phyloP scores from a whole-genome alignment of 768 basidiomycete species.

The Mrakia blollopis region DNA sequence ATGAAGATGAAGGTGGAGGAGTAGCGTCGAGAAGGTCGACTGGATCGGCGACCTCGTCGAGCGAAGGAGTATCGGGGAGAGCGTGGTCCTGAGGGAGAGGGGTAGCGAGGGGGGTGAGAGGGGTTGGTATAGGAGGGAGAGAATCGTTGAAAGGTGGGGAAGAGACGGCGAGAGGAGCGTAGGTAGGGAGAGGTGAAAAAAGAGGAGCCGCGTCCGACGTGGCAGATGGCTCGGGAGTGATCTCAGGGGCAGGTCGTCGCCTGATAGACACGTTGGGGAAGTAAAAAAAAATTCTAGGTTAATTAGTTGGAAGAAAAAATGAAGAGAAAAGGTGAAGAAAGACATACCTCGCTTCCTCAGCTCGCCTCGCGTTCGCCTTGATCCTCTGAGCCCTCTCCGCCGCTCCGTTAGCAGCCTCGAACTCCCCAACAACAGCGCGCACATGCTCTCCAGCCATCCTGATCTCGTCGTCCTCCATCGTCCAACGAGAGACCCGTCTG shows the following conservation, averaged over 20 bases:
- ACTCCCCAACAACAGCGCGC: background rate
- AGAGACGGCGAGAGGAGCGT: background rate
- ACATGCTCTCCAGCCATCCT: background rate
- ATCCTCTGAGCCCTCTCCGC: background rate
- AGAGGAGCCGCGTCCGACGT: background rate
- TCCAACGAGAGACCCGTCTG: slow-evolving; percentile 35
- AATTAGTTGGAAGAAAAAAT: background rate
- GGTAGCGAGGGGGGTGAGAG: background rate
- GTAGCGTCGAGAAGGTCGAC: background rate
- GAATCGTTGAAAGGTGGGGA: background rate
- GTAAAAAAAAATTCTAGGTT: background rate
- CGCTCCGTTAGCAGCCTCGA: background rate
- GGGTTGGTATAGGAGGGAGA: background rate
- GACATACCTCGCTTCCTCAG: background rate
- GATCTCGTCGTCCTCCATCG: slow-evolving; percentile 23
- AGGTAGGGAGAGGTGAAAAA: background rate
- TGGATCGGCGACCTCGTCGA: background rate
- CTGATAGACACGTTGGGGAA: too few species aligned
- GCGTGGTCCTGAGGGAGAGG: background rate
- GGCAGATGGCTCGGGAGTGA: too few species aligned
- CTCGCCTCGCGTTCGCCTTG: background rate
- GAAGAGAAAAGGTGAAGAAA: background rate
- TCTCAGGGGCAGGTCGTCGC: too few species aligned
- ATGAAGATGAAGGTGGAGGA: background rate
- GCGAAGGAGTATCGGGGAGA: background rate